Evolutionary conservation across 2,329 filamentous ascomycete genomes (phyloP), one percentile per base, ranked within the genome.

Genomic region (Curvularia sp.): DNA sequence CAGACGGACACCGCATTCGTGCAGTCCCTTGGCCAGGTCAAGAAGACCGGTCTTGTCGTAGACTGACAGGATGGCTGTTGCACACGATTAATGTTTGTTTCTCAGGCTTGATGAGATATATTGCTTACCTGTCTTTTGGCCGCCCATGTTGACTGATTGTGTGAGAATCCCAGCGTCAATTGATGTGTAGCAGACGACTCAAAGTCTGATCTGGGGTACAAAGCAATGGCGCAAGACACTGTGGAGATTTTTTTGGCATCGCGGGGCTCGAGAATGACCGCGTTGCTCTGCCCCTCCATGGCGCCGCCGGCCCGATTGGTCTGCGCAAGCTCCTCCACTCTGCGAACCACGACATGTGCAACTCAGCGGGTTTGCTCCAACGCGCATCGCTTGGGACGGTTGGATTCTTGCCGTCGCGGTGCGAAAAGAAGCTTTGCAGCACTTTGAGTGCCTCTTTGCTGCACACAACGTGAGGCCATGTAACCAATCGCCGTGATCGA

Each of bases 11-110:
- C 71, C 71, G 51, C 69, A 68, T 64, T 77, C 73, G 49, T 75
- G 69, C 47, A 77, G 73, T 48, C 74, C 74, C 57, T 77, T 77
- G 42, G 74, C 74, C 50, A 77, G 66, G 67, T 77, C 74, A 43
- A 77, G 69, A 15, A 77, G 72, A 57, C 76, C 95, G 55, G 94
- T 98, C 88, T 99, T 99, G 86, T 99, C 92, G 78, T 95, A 98
- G 83, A 98, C 95, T 67, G 94, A 98, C 77, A 99, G 86, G 76
- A 99, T 98, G 68, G 95, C 95, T 81, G 58, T 46, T 18, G 43
- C 25, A 43, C 36, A 67, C 19, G 63, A 56, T 52, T 47, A 58
- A 51, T 45, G 49, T 47, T 45, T 15, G 32, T 8, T 28, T n/a
- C 12, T 23, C n/a, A 21, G n/a, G 10, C 12, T 5, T 45, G 12